These are phyloP conservation scores for Fraxinus angustifolia DNA, from an alignment of 305 asterid species.

Conservation along the genomic window DNA sequence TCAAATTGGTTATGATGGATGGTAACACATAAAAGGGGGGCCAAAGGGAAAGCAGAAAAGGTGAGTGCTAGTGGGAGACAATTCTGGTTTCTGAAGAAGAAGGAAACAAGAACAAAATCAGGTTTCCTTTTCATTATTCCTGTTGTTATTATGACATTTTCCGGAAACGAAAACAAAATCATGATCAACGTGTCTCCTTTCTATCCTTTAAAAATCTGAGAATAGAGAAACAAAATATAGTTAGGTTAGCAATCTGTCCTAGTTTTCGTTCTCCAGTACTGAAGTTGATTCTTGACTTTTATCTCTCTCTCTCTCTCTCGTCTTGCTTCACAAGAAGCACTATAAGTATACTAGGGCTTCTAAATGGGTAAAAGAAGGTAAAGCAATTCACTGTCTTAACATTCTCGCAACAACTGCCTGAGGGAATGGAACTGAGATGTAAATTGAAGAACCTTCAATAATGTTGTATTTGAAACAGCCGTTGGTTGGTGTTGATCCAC, in stretches of 20 bases:
- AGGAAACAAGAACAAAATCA: background rate
- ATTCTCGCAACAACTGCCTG: background rate
- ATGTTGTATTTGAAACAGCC: slow-evolving; percentile 39
- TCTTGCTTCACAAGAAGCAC: slow-evolving; percentile 11
- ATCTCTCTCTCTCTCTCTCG: slow-evolving; percentile 1
- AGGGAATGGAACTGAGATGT: slow-evolving; percentile 1
- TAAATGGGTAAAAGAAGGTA: background rate
- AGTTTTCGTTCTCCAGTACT: background rate
- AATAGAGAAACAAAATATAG: background rate
- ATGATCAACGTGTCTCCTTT: background rate
- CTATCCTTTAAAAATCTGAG: background rate
- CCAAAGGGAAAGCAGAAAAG: background rate
- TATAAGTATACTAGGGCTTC: background rate
- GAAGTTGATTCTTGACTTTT: background rate
- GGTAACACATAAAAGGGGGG: background rate
- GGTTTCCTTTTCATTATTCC: background rate
- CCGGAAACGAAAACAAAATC: background rate
- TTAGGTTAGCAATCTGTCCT: background rate
- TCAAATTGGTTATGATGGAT: background rate
- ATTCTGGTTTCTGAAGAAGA: background rate
- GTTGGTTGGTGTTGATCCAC: slow-evolving; percentile 42
- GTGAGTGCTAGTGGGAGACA: background rate
- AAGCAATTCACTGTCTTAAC: slow-evolving; percentile 2
- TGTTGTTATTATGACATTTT: background rate
- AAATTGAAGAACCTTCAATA: slow-evolving; percentile 48